These are phyloP conservation scores for Curvularia sp. DNA, from an alignment of 2,329 filamentous ascomycete species.

Conservation along the genomic window DNA sequence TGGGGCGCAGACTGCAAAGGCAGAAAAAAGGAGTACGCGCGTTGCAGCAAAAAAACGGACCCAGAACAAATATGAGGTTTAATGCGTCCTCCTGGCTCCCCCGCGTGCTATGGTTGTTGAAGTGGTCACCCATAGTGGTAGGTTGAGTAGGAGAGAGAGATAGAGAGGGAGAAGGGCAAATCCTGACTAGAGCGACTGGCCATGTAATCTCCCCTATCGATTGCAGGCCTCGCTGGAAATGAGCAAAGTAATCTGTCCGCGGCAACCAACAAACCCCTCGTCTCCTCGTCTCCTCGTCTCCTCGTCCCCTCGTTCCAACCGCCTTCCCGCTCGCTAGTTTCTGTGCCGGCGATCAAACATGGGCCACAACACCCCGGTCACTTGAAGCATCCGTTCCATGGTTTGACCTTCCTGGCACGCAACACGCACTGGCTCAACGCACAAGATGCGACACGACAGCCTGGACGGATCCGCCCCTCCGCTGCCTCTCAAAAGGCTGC, in stretches of 20 bases:
- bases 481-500: constrained; percentile 5
- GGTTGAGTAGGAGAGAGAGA: background rate
- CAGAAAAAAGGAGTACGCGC: constrained; percentile 1
- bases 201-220: constrained; percentile 17
- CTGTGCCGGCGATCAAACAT: constrained; percentile 39
- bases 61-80: background rate
- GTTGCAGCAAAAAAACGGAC: constrained; percentile 2
- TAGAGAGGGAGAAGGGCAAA: background rate
- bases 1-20: background rate
- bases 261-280: constrained; percentile 12
- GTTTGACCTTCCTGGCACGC: constrained; percentile 19
- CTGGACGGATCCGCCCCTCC: constrained; percentile 3
- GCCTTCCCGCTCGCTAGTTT: constrained; percentile 34
- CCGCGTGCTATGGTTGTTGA: too few relatives aligned
- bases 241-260: constrained; percentile 25
- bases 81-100: too few relatives aligned
- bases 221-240: constrained; percentile 17
- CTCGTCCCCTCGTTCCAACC: too few relatives aligned
- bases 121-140: background rate
- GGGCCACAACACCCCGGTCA: constrained; percentile 13
- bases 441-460: constrained; percentile 24
- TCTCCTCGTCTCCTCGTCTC: too few relatives aligned
- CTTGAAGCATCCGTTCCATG: constrained; percentile 13
- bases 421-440: constrained; percentile 26
- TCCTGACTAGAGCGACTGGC: background rate